phyloP scores from a whole-genome alignment of 2,329 filamentous ascomycete genomes.

The Pseudocercospora macadamiae region DNA sequence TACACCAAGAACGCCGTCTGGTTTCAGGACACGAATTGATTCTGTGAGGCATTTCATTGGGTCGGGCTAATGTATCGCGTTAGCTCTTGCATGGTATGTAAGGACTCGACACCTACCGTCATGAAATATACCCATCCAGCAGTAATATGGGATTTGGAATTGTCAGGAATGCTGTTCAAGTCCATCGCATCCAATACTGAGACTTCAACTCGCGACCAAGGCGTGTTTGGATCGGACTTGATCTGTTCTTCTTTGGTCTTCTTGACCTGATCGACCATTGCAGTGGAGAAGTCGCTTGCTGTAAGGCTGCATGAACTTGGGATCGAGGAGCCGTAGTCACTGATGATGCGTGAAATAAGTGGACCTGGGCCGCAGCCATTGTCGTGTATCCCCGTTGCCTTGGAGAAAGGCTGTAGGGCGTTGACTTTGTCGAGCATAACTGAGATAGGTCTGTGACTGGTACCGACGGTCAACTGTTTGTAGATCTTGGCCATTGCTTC shows the following conservation, averaged over 20 bases:
- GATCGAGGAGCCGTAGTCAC: conserved; percentile 27
- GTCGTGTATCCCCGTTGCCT: conserved; percentile 37
- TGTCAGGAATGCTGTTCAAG: conserved; percentile 26
- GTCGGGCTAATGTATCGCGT: neutral
- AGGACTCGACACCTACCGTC: conserved; percentile 25
- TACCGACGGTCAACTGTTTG: conserved; percentile 24
- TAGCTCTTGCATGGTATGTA: conserved; percentile 1
- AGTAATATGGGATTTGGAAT: conserved; percentile 33
- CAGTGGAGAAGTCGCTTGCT: conserved; percentile 36
- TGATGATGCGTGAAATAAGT: conserved; percentile 31
- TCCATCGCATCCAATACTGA: conserved; percentile 35
- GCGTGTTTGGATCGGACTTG: conserved; percentile 18
- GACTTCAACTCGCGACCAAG: conserved; percentile 33
- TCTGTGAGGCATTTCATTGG: conserved; percentile 30
- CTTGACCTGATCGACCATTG: conserved; percentile 35
- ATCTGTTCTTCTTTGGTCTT: conserved; percentile 18
- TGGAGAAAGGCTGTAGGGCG: conserved; percentile 29
- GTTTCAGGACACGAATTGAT: conserved; percentile 30
- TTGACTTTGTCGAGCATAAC: conserved; percentile 32
- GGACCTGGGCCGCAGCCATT: conserved; percentile 39
- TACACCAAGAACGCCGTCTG: conserved; percentile 29
- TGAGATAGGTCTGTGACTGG: conserved; percentile 25
- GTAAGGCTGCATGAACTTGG: conserved; percentile 25
- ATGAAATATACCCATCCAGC: conserved; percentile 41
- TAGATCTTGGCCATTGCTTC: conserved; percentile 28